Percentiles rank a stretch among this genome's conserved stretches.
Evolutionary conservation across 495 filamentous ascomycete genomes (phyloP).

Genomic region (Hyaloscypha hepaticicola): DNA sequence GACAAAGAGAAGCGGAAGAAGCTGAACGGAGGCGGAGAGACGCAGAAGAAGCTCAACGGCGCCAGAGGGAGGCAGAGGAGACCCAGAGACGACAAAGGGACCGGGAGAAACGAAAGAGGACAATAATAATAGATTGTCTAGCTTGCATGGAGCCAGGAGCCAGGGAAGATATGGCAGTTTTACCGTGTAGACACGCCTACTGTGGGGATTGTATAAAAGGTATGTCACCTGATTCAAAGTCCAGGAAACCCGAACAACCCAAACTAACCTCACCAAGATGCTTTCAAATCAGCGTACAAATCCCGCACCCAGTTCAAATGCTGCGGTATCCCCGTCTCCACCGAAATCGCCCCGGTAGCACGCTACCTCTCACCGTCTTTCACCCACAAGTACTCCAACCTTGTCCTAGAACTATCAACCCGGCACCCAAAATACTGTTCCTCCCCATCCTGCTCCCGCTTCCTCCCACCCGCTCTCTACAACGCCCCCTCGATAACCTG

Average conservation of each 20-base stretch:
- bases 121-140: conserved; percentile 1
- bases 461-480: conserved; percentile 9
- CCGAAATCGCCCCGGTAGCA: not conserved
- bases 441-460: not conserved
- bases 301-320: conserved; percentile 18
- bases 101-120: not conserved
- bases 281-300: conserved; percentile 18
- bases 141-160: conserved; percentile 19
- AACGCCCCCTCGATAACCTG: conserved; percentile 3
- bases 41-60: not conserved
- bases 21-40: not conserved
- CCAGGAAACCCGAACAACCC: not conserved
- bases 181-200: conserved; percentile 21
- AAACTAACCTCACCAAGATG: conserved; percentile 8
- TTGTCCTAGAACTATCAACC: conserved; percentile 9
- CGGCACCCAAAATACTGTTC: conserved; percentile 13
- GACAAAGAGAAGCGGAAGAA: not conserved
- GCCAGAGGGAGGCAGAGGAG: not conserved
- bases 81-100: not conserved
- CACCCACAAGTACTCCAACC: not conserved
- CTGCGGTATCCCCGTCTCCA: conserved; percentile 7
- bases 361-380: not conserved
- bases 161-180: not conserved
- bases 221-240: not conserved
- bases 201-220: conserved; percentile 16